Base-by-base conservation (phyloP, 768 basidiomycete genomes). In the Pulveroboletus sp. region DNA sequence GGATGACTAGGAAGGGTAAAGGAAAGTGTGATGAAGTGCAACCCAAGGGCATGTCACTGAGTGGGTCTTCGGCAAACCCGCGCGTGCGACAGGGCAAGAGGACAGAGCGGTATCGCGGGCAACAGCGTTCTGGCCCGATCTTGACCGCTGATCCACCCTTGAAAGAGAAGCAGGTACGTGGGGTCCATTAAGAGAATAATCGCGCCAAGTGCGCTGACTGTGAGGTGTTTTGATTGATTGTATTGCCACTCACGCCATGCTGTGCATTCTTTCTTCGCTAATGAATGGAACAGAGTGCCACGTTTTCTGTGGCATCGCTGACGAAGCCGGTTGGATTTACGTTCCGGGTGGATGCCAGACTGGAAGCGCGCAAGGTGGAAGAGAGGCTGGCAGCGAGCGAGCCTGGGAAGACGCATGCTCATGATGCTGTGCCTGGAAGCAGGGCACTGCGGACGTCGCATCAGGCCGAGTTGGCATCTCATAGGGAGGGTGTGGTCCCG, bases 321-420 rank as follows among this genome's bases (percentile, higher is more conserved):
- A 80, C 78, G 45, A 72, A 72, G 55, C 74, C 78, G 48, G 64
- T 71, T 37, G 79, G 68, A 57, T 82, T 82, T 69, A 74, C 71
- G 45, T 82, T 83, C 60, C 72, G 71, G 17, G 62, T 76, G 8
- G 78, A 81, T 33, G 71, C 71, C 32, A 75, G 77, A 51, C 55
- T 77, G 44, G 75, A 77, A 58, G 70, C 70, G 14, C 78, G 80
- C 50, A 76, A 71, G 59, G 59, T 57, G 46, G 71, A 72, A 61
- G 66, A 64, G 37, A 59, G 62, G 50, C 5, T 61, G 46, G 50
- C 61, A 8, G 53, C 50, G 35, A 64, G 62, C 39, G 65, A 66
- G 48, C 58, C 61, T 31, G 49, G 54, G 64, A 53, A 55, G 55
- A 39, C 40, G 26, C 27, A 39, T 21, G 41, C 61, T 58, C 45